Base-by-base conservation (phyloP, 2,329 filamentous ascomycete species). In the Lachnellula hyalina region DNA sequence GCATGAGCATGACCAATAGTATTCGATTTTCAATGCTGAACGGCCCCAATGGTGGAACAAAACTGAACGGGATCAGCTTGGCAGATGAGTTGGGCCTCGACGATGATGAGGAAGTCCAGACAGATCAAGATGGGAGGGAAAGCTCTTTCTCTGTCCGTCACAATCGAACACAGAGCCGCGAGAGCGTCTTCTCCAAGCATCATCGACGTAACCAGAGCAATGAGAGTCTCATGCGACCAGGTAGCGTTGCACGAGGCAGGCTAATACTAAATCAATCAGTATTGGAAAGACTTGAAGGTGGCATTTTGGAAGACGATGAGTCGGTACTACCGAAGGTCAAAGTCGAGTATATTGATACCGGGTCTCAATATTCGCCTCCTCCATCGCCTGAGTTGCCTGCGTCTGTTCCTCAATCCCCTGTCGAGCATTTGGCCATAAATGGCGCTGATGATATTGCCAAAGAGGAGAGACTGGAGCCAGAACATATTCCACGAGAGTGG, bases 71-170 rank as follows among this genome's bases (percentile, higher is more conserved):
- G 1, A 72, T 90, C 56, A 96, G 87, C 59, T 77, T 99, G 41
- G 94, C 94, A 0, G 92, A 97, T 64, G 94, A 99, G 73, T 79
- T 99, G 52, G 86, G 89, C 58, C 88, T 96, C 58, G 89, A 92
- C 54, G 87, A 89, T 57, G 89, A 93, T 34, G 75, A 75, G 38
- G 89, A 92, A 28, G 73, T 73, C 47, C 76, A 88, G 59, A 86
- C 87, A 36, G 85, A 92, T 59, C 80, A 86, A 45, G 87, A 90
- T 49, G 85, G 85, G 1, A 82, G 84, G 38, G 81, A 85, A 53
- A 87, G 82, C 58, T 76, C 77, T 15, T 64, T 84, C 48, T 85
- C 83, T 2, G 72, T 74, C 54, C 71, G 72, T 17, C 82, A 83
- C 61, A 71, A 70, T 36, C 77, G 82, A 28, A 81, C 75, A 52